Conservation (phyloP, 2,329 filamentous ascomycete genomes). For the Trichoderma semiorbis region DNA sequence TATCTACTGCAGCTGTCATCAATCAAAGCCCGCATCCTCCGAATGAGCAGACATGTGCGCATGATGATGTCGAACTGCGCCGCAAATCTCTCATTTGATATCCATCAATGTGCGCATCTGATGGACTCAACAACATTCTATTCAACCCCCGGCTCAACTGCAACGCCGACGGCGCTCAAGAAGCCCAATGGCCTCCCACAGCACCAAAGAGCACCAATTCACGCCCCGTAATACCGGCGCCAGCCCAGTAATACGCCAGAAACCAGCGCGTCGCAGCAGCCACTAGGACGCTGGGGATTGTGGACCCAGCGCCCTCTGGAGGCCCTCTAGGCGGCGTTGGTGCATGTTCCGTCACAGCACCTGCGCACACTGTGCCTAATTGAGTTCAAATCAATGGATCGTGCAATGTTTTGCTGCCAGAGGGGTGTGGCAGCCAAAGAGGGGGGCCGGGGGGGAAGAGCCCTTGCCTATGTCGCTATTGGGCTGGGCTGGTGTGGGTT, state of each 20-base stretch:
- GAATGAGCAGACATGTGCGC: background rate
- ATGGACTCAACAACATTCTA: background rate
- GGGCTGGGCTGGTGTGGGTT: no score
- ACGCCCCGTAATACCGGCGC: background rate
- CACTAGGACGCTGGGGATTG: background rate
- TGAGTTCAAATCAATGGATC: background rate
- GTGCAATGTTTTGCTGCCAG: background rate
- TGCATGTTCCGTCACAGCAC: background rate
- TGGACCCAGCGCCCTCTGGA: slow-evolving; percentile 8
- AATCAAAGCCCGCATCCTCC: background rate
- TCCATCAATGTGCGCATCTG: background rate
- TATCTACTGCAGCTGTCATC: background rate
- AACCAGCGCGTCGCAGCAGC: slow-evolving; percentile 6
- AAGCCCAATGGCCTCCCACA: background rate
- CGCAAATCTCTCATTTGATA: background rate
- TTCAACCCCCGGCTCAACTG: slow-evolving; percentile 5
- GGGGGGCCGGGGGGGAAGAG: background rate
- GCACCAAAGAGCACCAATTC: background rate
- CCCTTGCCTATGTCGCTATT: no score
- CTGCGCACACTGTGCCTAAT: background rate
- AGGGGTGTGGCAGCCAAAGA: background rate
- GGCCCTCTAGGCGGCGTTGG: background rate
- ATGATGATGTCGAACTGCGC: background rate
- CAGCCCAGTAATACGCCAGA: background rate
- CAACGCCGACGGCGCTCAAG: background rate